Base-by-base conservation (phyloP, 1,284 basidiomycete genomes). In the Apiotrichum domesticum region DNA sequence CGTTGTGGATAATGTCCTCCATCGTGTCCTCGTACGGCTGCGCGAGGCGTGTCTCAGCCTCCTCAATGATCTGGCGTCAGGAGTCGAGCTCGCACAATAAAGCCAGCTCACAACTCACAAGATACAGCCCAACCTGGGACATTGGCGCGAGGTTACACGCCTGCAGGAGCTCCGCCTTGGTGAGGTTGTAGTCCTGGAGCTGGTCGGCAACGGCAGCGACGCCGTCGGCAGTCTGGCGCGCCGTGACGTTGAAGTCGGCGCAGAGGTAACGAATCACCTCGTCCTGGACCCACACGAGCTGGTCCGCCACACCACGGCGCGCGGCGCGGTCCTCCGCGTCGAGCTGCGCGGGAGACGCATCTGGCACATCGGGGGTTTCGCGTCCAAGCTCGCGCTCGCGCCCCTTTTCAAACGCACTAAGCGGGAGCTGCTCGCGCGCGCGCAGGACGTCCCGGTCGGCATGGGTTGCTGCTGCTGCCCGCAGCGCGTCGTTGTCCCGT, bases 131-230 rank as follows among this genome's bases (percentile, higher is more conserved):
- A 34, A 96, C 90, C 0, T 86, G 79, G 50, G 85, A 82, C 4
- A 82, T 84, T 1, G 93, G 94, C 0, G 87, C 87, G 13, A 95
- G 81, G 70, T 97, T 96, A 47, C 91, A 85, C 39, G 95, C 82
- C 71, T 95, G 91, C 4, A 97, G 80, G 65, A 93, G 90, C 79
- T 97, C 93, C 4, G 87, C 84, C 68, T 94, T 95, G 0, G 91
- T 94, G 59, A 97, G 78, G 8, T 83, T 82, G 59, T 85, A 88
- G 45, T 83, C 78, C 11, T 83, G 81, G 10, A 96, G 82, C 40
- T 78, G 78, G 59, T 84, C 82, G 11, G 87, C 83, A 13, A 96
- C 83, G 51, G 80, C 78, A 1, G 81, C 74, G 53, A 96, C 84
- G 11, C 83, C 81, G 43, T 83, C 80, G 0, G 81, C 79, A 1